phyloP scores from a whole-genome alignment of 306 rosid species.

The Malus fusca region DNA sequence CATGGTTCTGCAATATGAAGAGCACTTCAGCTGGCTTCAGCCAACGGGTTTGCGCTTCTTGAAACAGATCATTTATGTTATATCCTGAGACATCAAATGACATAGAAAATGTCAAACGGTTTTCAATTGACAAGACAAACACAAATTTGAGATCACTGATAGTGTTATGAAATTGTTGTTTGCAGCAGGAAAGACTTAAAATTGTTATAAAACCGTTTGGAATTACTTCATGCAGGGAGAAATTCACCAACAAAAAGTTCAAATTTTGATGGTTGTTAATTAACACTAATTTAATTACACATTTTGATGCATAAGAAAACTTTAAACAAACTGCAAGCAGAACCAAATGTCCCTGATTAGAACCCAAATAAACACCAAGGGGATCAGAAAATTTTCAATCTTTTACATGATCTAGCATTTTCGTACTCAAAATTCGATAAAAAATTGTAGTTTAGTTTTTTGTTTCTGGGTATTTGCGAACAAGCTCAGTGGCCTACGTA shows the following conservation, averaged over 20 bases:
- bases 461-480: background rate
- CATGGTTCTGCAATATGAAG: slow-evolving; percentile 68
- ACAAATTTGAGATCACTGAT: too few species aligned
- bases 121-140: background rate
- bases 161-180: background rate
- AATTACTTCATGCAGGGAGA: background rate
- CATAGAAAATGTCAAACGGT: slow-evolving; percentile 1
- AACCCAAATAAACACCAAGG: background rate
- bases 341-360: background rate
- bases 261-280: background rate
- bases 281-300: background rate
- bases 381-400: background rate
- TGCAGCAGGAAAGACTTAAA: background rate
- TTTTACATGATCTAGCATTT: background rate
- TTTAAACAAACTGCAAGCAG: background rate
- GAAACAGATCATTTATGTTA: slow-evolving; percentile 47
- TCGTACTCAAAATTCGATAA: background rate
- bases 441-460: background rate
- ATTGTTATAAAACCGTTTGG: background rate
- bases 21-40: slow-evolving; percentile 85
- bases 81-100: slow-evolving; percentile 40
- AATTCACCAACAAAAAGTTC: background rate
- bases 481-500: background rate
- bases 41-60: slow-evolving; percentile 87
- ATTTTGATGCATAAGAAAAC: background rate